Evolutionary conservation across 495 filamentous ascomycete species (phyloP).

Genomic region (Aspergillus homomorphus): DNA sequence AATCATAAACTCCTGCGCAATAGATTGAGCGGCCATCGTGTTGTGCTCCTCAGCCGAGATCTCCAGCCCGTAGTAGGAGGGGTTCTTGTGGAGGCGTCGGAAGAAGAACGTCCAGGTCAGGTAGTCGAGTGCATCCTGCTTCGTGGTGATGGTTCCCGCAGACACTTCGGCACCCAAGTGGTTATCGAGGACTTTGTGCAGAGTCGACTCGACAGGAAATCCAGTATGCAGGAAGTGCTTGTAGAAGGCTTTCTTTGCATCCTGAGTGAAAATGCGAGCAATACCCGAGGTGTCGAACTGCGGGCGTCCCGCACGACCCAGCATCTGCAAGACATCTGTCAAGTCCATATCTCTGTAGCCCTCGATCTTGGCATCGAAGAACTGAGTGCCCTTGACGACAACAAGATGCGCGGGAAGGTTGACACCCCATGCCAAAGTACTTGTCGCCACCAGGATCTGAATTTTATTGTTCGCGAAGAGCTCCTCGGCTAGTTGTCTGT

Average conservation of each 20-base stretch:
- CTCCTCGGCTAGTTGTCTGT: conserved; percentile 86
- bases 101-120: conserved; percentile 99
- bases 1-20: conserved; percentile 90
- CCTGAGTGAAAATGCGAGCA: conserved; percentile 94
- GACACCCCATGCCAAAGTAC: conserved; percentile 96
- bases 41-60: conserved; percentile 94
- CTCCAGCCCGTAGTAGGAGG: conserved; percentile 94
- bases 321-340: conserved; percentile 97
- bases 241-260: conserved; percentile 98
- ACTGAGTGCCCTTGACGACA: conserved; percentile 97
- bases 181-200: conserved; percentile 96
- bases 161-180: conserved; percentile 95
- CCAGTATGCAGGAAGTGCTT: conserved; percentile 99
- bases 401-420: conserved; percentile 97
- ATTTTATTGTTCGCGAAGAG: conserved; percentile 98
- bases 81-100: conserved; percentile 94
- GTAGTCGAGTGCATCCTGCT: conserved; percentile 97
- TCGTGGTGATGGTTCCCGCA: conserved; percentile 83
- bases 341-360: conserved; percentile 99
- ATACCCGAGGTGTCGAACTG: conserved; percentile 97
- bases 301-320: conserved; percentile 90
- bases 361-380: conserved; percentile 96
- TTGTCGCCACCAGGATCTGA: conserved; percentile 94
- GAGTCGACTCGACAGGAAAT: conserved; percentile 93
- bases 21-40: conserved; percentile 74